Conservation (phyloP, 2,329 filamentous ascomycete genomes). For the Fusarium liriodendri region DNA sequence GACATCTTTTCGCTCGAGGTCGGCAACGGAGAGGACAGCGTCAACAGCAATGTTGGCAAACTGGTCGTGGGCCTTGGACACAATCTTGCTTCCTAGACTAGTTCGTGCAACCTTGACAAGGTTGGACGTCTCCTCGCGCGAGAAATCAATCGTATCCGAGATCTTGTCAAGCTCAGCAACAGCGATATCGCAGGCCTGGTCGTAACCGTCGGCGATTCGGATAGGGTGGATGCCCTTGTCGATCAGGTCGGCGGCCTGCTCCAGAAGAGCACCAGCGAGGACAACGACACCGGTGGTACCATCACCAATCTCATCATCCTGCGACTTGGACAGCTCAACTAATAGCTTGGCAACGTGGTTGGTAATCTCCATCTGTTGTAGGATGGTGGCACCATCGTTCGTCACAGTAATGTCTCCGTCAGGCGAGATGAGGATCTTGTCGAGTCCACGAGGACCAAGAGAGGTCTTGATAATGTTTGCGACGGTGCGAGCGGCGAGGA, state of each 20-base stretch:
- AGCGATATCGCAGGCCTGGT: slow-evolving; percentile 96
- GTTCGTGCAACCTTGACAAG: slow-evolving; percentile 95
- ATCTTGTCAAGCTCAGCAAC: slow-evolving; percentile 93
- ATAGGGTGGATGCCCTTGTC: slow-evolving; percentile 99
- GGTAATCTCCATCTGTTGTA: slow-evolving; percentile 98
- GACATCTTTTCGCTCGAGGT: slow-evolving; percentile 95
- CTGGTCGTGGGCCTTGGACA: slow-evolving; percentile 98
- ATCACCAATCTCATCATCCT: slow-evolving; percentile 98
- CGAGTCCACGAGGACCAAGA: slow-evolving; percentile 91
- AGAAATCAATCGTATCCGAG: slow-evolving; percentile 90
- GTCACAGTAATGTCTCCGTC: slow-evolving; percentile 99
- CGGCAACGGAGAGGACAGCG: slow-evolving; percentile 94
- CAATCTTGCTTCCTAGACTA: slow-evolving; percentile 97
- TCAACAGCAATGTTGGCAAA: slow-evolving; percentile 98
- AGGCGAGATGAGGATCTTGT: slow-evolving; percentile 99
- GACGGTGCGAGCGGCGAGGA: slow-evolving; percentile 94
- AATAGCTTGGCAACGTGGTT: slow-evolving; percentile 98
- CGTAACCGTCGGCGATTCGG: slow-evolving; percentile 97
- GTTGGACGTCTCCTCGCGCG: slow-evolving; percentile 82
- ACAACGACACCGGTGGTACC: slow-evolving; percentile 98
- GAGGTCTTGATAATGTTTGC: slow-evolving; percentile 98
- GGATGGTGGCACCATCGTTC: slow-evolving; percentile 97
- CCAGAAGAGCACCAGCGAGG: slow-evolving; percentile 90
- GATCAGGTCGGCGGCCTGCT: slow-evolving; percentile 97
- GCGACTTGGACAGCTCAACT: slow-evolving; percentile 96